phyloP scores from a whole-genome alignment of 495 filamentous ascomycete species.

The Hypoxylon rickii region DNA sequence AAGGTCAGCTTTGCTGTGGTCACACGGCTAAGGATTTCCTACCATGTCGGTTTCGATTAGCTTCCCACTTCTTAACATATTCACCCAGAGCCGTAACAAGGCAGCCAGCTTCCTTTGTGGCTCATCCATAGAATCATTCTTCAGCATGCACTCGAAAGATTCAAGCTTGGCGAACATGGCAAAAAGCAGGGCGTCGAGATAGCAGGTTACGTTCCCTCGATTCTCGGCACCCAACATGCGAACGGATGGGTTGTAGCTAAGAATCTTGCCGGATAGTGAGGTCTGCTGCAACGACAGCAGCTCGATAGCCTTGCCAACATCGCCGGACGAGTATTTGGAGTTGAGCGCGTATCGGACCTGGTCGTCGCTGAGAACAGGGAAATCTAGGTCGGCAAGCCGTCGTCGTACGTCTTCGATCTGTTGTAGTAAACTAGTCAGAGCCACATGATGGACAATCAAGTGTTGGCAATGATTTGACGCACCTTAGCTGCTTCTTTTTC shows the following conservation, averaged over 20 bases:
- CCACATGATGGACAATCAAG: constrained; percentile 3
- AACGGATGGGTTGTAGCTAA: constrained; percentile 67
- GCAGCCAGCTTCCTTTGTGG: constrained; percentile 72
- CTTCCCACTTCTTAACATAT: constrained; percentile 81
- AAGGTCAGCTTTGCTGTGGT: too few relatives aligned
- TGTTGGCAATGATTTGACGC: constrained; percentile 2
- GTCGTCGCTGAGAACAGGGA: constrained; percentile 59
- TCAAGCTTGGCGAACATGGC: constrained; percentile 92
- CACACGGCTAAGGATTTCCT: too few relatives aligned
- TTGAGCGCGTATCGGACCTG: constrained; percentile 73
- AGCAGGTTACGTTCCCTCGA: constrained; percentile 84
- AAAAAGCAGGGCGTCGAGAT: constrained; percentile 88
- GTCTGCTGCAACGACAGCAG: constrained; percentile 75
- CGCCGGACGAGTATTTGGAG: constrained; percentile 65
- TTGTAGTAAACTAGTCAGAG: constrained; percentile 15
- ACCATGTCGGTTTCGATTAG: constrained; percentile 88
- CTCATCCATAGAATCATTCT: constrained; percentile 63
- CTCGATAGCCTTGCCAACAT: constrained; percentile 75
- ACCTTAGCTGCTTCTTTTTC: constrained; percentile 51
- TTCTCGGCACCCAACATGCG: constrained; percentile 88
- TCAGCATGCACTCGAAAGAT: constrained; percentile 88
- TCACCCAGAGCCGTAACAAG: constrained; percentile 87
- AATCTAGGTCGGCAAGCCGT: constrained; percentile 56
- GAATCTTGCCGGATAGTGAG: constrained; percentile 79
- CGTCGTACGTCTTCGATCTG: constrained; percentile 62